Conservation (phyloP, 2,329 filamentous ascomycete species). For the Cercospora zeina region DNA sequence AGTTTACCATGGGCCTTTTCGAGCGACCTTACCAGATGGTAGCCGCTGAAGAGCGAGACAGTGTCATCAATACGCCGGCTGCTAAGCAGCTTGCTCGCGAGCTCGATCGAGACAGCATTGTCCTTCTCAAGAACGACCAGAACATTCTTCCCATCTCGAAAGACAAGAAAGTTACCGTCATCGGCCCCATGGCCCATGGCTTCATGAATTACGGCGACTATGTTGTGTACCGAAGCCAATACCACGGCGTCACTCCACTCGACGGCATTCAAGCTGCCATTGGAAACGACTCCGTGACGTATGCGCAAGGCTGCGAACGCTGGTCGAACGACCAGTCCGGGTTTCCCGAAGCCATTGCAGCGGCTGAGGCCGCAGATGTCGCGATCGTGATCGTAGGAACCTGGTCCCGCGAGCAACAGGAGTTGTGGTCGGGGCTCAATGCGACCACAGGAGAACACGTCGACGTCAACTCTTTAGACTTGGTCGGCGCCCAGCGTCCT, state of each 20-base stretch:
- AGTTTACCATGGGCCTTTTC: slow-evolving; percentile 70
- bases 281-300: slow-evolving; percentile 60
- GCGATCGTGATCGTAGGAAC: slow-evolving; percentile 74
- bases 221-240: slow-evolving; percentile 64
- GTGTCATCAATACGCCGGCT: slow-evolving; percentile 63
- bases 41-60: slow-evolving; percentile 55
- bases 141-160: slow-evolving; percentile 65
- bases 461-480: slow-evolving; percentile 62
- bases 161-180: slow-evolving; percentile 66
- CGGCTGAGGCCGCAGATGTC: slow-evolving; percentile 66
- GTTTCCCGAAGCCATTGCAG: slow-evolving; percentile 65
- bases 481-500: slow-evolving; percentile 68
- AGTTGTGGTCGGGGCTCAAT: slow-evolving; percentile 70
- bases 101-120: slow-evolving; percentile 68
- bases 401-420: slow-evolving; percentile 70
- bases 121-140: slow-evolving; percentile 71
- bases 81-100: slow-evolving; percentile 62
- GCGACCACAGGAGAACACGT: slow-evolving; percentile 75
- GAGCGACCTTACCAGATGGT: slow-evolving; percentile 67
- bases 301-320: slow-evolving; percentile 68
- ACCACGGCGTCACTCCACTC: slow-evolving; percentile 66
- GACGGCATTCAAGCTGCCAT: slow-evolving; percentile 66
- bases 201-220: slow-evolving; percentile 76
- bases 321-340: slow-evolving; percentile 71
- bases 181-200: slow-evolving; percentile 72